Evolutionary conservation across 2,329 filamentous ascomycete genomes (phyloP), one percentile per base, ranked within the genome.

Genomic region (Periconia sp.): DNA sequence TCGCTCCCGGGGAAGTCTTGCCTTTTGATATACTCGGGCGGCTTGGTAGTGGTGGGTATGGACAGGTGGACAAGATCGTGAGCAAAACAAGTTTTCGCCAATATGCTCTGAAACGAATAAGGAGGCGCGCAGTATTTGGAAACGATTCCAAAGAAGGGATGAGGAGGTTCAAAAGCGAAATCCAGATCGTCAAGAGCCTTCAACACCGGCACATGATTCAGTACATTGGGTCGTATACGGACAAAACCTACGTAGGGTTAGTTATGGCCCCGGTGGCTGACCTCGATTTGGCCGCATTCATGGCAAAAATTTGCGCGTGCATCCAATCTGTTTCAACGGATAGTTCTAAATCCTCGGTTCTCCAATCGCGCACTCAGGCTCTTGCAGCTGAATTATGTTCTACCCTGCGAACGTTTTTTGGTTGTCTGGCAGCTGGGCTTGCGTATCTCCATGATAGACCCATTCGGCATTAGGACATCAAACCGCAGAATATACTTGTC

Each of bases 51-150:
- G 67, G 70, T 10, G 52, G 50, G 1, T 65, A 56, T 50, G 62
- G 64, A 2, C 54, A 63, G 23, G 66, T 74, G 5, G 55, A 65
- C n/a, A 57, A 47, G 17, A 61, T 69, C 5, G 9, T 62, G 5
- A 70, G 62, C 49, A 49, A 42, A 30, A 53, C 64, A 8, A 71
- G 61, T 18, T 65, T 55, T 41, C 58, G 51, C 11, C 49, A 65
- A 17, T 73, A 65, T 55, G 71, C 71, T 6, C 55, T 64, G 5
- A 74, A 74, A 44, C 58, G 64, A 2, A 62, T 72, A 30, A 53
- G 50, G 7, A 53, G 69, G 19, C 37, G 56, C 6, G 30, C 44
- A 2, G 54, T 54, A 2, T 66, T 63, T 55, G 23, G 49, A 45
- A 48, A 51, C 3, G n/a, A 41, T 11, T 23, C 31, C 27, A 57